Base-by-base conservation (phyloP, 192 early-diverging fungal species). In the Chytriomyces sp. region DNA sequence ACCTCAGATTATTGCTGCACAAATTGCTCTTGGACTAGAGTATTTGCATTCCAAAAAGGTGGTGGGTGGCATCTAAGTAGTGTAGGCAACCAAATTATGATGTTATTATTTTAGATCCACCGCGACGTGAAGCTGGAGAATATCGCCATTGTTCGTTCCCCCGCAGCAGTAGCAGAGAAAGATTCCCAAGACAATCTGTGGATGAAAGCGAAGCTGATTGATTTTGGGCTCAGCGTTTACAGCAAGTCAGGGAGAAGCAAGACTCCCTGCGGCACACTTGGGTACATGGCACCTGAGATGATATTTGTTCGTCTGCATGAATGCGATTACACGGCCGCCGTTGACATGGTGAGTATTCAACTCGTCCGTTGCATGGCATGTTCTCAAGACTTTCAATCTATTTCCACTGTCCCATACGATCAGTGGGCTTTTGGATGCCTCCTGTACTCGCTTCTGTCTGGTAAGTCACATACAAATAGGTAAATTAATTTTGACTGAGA, bases 101-200 rank as follows among this genome's bases (percentile, higher is more conserved):
- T 69, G 56, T 55, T 30, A 55, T 26, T n/a, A n/a, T n/a, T n/a
- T 10, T 33, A 68, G 65, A 28, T 74, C 2, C 77, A 54, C 54
- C 87, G 95, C 52, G 95, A 98, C 77, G 93, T 98, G 69, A 98
- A 98, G 83, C 91, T 91, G 14, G 95, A 98, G 73, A 98, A 98
- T 77, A 84, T 95, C 38, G 65, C 7, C 0, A 68, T 52, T 79
- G n/a, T n/a, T n/a, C 92, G 10, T 91, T 92, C 75, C 83, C 32
- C 84, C 88, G 6, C 44, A 22, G 83, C 84, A 5, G 73, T 63
- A 17, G 44, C 32, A 61, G 12, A 17, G 17, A 12, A 17, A 8
- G 59, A 33, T 17, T 1, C n/a, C 7, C 1, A 8, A 6, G 59
- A 61, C 28, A 22, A 52, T 8, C 0, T 7, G 2, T 64, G 63